A percentile compares a stretch with the other conserved stretches of the same genome.
These are phyloP conservation scores for Pseudopyricularia javanii DNA, from an alignment of 2,329 filamentous ascomycete genomes.

Conservation along the genomic window DNA sequence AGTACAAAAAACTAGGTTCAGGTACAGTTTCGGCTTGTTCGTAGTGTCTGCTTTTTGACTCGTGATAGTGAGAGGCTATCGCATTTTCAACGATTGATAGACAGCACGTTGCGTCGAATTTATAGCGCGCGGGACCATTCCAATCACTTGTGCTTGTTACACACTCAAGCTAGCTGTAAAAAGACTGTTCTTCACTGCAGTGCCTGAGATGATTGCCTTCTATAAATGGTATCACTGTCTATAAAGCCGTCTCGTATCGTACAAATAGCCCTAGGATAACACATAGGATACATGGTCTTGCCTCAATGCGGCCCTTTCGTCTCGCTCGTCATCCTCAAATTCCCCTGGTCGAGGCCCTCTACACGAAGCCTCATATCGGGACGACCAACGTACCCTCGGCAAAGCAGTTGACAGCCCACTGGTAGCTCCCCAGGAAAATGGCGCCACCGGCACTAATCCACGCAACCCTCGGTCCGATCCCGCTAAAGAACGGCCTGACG, in stretches of 20 bases:
- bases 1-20: no score
- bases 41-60: no score
- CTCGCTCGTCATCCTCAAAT: neutral
- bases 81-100: neutral
- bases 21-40: no score
- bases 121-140: neutral
- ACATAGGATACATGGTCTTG: neutral
- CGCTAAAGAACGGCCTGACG: constrained; percentile 58
- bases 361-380: neutral
- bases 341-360: neutral
- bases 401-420: constrained; percentile 74
- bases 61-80: neutral
- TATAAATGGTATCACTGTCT: neutral
- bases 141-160: neutral
- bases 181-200: neutral
- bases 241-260: neutral
- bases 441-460: constrained; percentile 95
- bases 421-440: constrained; percentile 88
- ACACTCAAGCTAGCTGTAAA: neutral
- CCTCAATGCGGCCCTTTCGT: neutral
- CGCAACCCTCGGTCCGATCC: constrained; percentile 68
- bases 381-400: neutral
- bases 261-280: neutral
- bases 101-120: neutral
- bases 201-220: neutral